Evolutionary conservation across 768 basidiomycete genomes (phyloP).

Genomic region (Lanmaoa rubissima): DNA sequence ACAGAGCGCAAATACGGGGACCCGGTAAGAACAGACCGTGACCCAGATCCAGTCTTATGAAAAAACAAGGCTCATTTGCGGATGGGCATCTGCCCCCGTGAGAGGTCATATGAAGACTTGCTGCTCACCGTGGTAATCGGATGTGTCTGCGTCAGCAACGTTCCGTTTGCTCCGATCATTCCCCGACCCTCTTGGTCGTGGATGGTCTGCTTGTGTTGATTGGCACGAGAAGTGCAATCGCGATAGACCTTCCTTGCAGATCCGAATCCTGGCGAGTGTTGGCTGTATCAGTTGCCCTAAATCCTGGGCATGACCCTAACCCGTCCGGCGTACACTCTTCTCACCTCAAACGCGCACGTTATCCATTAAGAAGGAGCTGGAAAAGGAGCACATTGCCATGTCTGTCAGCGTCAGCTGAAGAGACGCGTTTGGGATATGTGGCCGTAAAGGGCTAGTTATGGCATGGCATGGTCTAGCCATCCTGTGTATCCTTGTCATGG

Average conservation of each 20-base stretch:
- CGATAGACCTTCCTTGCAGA: conserved; percentile 26
- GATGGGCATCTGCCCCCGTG: conserved; percentile 11
- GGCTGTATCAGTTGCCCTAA: conserved; percentile 17
- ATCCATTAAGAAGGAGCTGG: not conserved
- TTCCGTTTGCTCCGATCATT: conserved; percentile 14
- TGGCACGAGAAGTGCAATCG: conserved; percentile 13
- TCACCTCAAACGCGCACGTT: not conserved
- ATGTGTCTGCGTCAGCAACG: conserved; percentile 6
- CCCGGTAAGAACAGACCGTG: conserved; percentile 12
- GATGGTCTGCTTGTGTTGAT: conserved; percentile 14
- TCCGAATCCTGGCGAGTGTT: conserved; percentile 31
- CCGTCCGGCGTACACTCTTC: not conserved
- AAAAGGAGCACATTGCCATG: conserved; percentile 4
- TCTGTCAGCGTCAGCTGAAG: conserved; percentile 1
- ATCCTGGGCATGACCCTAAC: conserved; percentile 23
- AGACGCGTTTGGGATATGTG: conserved; percentile 1
- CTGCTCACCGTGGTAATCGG: conserved; percentile 25
- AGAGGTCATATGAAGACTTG: conserved; percentile 20
- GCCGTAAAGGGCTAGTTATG: not conserved
- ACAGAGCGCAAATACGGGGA: conserved; percentile 1
- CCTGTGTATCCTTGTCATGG: conserved; percentile 13
- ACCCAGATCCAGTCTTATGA: conserved; percentile 20
- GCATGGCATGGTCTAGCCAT: conserved; percentile 13
- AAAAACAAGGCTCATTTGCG: conserved; percentile 6
- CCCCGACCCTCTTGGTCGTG: conserved; percentile 3